phyloP scores from a whole-genome alignment of 257 asterid species.

The Dorcoceras hygrometricum region DNA sequence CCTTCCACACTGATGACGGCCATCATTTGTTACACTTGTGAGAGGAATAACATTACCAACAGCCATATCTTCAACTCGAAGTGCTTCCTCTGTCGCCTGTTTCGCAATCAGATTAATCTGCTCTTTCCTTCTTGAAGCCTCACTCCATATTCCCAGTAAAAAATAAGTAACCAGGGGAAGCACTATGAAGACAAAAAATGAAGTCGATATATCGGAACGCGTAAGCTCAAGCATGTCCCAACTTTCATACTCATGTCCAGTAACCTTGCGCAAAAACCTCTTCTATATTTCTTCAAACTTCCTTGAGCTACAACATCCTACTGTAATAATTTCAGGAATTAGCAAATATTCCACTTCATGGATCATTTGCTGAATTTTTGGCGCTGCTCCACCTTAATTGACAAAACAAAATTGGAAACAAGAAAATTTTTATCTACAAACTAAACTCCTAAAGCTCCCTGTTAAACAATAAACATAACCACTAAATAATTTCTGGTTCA shows the following conservation, averaged over 20 bases:
- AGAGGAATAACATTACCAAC: constrained; percentile 40
- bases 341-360: background rate
- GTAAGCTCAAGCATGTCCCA: constrained; percentile 84
- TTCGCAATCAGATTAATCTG: constrained; percentile 41
- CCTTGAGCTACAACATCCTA: constrained; percentile 30
- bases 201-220: constrained; percentile 61
- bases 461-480: background rate
- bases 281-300: constrained; percentile 27
- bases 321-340: constrained; percentile 4
- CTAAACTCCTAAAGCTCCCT: background rate
- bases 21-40: constrained; percentile 41
- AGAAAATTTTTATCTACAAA: background rate
- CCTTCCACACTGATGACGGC: constrained; percentile 51
- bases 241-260: constrained; percentile 66
- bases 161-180: constrained; percentile 72
- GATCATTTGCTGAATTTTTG: constrained; percentile 18
- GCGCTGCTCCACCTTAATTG: constrained; percentile 21
- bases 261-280: constrained; percentile 28
- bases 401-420: constrained; percentile 16
- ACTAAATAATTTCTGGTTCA: background rate
- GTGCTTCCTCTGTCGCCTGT: constrained; percentile 56
- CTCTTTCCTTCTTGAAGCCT: constrained; percentile 55
- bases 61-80: constrained; percentile 42
- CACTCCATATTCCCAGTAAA: constrained; percentile 78
- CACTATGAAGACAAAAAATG: constrained; percentile 62